Evolutionary conservation across 192 early-diverging fungal species (phyloP).

Genomic region (Coemansia sp.): DNA sequence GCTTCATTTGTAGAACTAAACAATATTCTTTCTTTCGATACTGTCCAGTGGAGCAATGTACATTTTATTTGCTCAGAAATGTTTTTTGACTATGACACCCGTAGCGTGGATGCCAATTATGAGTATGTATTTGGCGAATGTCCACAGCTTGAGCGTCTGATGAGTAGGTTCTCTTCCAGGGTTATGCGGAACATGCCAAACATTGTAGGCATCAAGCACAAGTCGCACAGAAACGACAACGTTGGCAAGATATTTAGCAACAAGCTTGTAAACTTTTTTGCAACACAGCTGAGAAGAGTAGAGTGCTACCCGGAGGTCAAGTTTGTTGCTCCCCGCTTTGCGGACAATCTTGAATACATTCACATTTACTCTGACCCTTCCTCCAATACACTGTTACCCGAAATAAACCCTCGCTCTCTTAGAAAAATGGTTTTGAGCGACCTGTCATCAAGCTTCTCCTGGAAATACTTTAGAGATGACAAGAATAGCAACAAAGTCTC

Average conservation of each 20-base stretch:
- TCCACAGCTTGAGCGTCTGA: background rate
- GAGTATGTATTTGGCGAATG: conserved; percentile 4
- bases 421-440: background rate
- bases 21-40: background rate
- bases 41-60: background rate
- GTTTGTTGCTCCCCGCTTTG: background rate
- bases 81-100: conserved; percentile 1
- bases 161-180: background rate
- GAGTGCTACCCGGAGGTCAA: conserved; percentile 5
- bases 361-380: background rate
- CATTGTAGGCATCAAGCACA: background rate
- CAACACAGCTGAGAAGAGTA: background rate
- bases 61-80: background rate
- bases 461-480: background rate
- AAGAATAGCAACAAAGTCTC: background rate
- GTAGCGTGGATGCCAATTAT: background rate
- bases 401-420: background rate
- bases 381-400: background rate
- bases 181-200: conserved; percentile 1
- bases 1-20: background rate
- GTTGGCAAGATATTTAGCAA: conserved; percentile 3
- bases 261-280: background rate
- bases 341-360: background rate
- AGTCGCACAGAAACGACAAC: background rate
- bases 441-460: conserved; percentile 4